Conservation (phyloP, 768 basidiomycete species). For the Tubosaeta brunneosetosa region DNA sequence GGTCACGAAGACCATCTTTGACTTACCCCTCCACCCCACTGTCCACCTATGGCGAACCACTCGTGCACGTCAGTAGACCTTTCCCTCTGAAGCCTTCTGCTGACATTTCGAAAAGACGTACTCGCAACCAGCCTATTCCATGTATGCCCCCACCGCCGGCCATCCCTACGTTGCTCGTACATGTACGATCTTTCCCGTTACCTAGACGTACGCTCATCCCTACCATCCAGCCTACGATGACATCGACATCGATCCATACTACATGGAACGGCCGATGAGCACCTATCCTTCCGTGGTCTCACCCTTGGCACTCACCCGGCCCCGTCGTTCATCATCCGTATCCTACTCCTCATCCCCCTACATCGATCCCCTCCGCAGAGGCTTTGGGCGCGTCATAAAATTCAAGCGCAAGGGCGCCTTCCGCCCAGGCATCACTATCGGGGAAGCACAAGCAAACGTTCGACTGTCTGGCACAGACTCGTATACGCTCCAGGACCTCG, state of each 20-base stretch:
- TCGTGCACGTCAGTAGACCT: slow-evolving; percentile 36
- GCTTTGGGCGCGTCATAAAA: slow-evolving; percentile 52
- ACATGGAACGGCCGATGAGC: slow-evolving; percentile 26
- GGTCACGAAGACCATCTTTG: slow-evolving; percentile 32
- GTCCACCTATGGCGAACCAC: slow-evolving; percentile 38
- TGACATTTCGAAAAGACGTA: slow-evolving; percentile 29
- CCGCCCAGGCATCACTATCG: slow-evolving; percentile 58
- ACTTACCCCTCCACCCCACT: slow-evolving; percentile 32
- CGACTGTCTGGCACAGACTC: slow-evolving; percentile 56
- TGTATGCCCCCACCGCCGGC: slow-evolving; percentile 40
- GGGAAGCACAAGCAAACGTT: slow-evolving; percentile 63
- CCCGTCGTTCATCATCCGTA: slow-evolving; percentile 38
- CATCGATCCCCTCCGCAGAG: slow-evolving; percentile 43
- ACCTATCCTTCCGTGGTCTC: slow-evolving; percentile 23
- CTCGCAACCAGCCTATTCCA: slow-evolving; percentile 43
- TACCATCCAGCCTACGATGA: slow-evolving; percentile 50
- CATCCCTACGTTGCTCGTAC: slow-evolving; percentile 37
- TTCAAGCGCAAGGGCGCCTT: slow-evolving; percentile 73
- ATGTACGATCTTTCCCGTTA: slow-evolving; percentile 29
- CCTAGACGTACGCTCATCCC: slow-evolving; percentile 2
- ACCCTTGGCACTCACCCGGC: slow-evolving; percentile 19
- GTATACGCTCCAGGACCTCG: slow-evolving; percentile 62
- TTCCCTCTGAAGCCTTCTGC: background rate
- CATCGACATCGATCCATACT: slow-evolving; percentile 48
- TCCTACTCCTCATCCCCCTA: slow-evolving; percentile 36